These are phyloP conservation scores for Cryptosporidium xiaoi DNA, from an alignment of 169 alveolate species.

Conservation along the genomic window DNA sequence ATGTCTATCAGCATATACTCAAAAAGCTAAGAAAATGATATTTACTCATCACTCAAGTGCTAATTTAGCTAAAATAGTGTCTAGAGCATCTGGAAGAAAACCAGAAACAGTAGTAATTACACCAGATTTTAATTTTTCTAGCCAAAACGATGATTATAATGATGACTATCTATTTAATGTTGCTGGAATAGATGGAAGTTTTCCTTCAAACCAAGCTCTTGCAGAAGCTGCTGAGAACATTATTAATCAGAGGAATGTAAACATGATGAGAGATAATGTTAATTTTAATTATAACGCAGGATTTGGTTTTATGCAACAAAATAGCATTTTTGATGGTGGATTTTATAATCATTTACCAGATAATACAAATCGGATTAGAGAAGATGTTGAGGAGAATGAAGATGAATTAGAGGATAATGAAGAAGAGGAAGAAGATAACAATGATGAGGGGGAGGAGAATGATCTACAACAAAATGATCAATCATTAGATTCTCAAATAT, in stretches of 20 bases:
- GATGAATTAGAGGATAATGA: neutral
- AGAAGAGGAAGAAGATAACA: neutral
- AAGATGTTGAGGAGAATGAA: neutral
- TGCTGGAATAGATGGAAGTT: neutral
- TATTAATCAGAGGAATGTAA: neutral
- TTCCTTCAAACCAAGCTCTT: neutral
- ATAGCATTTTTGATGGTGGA: neutral
- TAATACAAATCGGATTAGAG: neutral
- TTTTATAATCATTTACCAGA: neutral
- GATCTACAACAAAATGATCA: neutral
- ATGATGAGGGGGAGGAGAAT: neutral
- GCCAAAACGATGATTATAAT: neutral
- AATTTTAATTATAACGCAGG: neutral
- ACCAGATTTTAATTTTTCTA: neutral
- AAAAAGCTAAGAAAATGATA: constrained; percentile 56
- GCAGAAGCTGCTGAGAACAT: neutral
- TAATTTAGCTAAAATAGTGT: constrained; percentile 58
- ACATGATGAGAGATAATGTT: neutral
- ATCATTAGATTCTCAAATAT: neutral
- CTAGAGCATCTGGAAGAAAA: constrained; percentile 73
- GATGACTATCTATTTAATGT: neutral
- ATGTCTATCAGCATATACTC: constrained; percentile 70
- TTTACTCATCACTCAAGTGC: constrained; percentile 62
- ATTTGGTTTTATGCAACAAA: neutral
- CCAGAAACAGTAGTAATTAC: constrained; percentile 66